Evolutionary conservation across 352 stramenopile genomes (phyloP).

Genomic region (Pythium oligandrum): DNA sequence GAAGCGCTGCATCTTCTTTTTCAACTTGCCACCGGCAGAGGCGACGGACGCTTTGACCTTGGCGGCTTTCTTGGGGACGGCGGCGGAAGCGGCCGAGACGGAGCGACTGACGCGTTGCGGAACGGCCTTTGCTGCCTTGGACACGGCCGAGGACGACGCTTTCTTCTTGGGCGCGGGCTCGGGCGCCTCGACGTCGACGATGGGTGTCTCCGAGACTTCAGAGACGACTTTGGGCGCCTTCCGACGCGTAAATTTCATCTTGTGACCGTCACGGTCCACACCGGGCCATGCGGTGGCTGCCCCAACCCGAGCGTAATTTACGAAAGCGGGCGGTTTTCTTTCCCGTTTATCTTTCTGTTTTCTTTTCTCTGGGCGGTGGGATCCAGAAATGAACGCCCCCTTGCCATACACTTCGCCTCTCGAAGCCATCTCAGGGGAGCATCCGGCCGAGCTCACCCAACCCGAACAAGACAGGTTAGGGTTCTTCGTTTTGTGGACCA

Average conservation of each 20-base stretch:
- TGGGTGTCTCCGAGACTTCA: neutral
- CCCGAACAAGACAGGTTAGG: too few species aligned
- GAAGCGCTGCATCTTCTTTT: slow-evolving; percentile 68
- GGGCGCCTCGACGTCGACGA: too few species aligned
- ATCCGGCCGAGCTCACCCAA: too few species aligned
- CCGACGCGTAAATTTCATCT: slow-evolving; percentile 17
- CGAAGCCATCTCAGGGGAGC: too few species aligned
- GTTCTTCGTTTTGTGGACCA: too few species aligned
- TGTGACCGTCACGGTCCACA: neutral
- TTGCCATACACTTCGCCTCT: too few species aligned
- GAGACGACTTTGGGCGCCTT: slow-evolving; percentile 1
- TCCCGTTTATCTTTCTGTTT: too few species aligned
- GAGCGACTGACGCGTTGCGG: neutral
- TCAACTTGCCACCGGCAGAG: neutral
- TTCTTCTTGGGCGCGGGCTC: neutral
- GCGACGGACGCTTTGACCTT: slow-evolving; percentile 2
- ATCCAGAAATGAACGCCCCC: too few species aligned
- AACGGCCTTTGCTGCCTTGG: neutral
- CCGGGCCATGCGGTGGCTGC: too few species aligned
- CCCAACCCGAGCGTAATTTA: too few species aligned
- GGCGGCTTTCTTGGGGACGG: slow-evolving; percentile 1
- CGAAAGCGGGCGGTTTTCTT: too few species aligned
- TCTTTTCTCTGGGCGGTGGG: too few species aligned
- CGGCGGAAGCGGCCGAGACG: neutral
- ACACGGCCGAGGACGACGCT: neutral